phyloP scores from a whole-genome alignment of 2,329 filamentous ascomycete species.

The Ceratocystis ficicola region DNA sequence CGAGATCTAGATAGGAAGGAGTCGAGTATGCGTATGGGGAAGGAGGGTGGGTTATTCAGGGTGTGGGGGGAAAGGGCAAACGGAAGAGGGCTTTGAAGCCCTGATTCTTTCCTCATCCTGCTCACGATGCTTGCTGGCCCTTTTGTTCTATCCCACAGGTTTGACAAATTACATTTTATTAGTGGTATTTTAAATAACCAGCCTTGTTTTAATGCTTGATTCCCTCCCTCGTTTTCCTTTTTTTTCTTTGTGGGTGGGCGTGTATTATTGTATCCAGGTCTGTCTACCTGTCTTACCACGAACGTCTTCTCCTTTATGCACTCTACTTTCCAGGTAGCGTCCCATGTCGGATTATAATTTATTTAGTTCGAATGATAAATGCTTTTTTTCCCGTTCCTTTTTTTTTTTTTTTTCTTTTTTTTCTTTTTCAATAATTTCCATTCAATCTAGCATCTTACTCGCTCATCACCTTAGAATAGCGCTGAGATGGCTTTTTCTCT shows the following conservation, averaged over 20 bases:
- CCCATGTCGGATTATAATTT: constrained; percentile 3
- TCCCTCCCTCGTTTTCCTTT: neutral
- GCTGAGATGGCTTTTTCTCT: neutral
- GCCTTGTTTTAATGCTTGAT: neutral
- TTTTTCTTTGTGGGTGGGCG: neutral
- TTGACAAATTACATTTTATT: neutral
- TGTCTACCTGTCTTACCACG: neutral
- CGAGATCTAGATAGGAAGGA: neutral
- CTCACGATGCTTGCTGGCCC: constrained; percentile 1
- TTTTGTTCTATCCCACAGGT: neutral
- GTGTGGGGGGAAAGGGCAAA: neutral
- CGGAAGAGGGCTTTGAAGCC: constrained; percentile 1
- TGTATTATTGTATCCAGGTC: neutral
- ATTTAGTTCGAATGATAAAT: neutral
- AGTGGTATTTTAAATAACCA: neutral
- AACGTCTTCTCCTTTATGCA: neutral
- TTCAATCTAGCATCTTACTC: neutral
- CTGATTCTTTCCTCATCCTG: neutral
- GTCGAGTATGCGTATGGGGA: neutral
- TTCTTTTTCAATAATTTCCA: constrained; percentile 7
- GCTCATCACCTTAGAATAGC: neutral
- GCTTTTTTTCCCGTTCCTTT: neutral
- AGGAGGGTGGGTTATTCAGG: neutral
- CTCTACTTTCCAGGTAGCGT: neutral
- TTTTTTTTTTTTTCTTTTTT: neutral